Percentiles rank a stretch among this genome's conserved stretches.
phyloP scores from a whole-genome alignment of 179 eudicot species.

The Sideroxylon spinosum region DNA sequence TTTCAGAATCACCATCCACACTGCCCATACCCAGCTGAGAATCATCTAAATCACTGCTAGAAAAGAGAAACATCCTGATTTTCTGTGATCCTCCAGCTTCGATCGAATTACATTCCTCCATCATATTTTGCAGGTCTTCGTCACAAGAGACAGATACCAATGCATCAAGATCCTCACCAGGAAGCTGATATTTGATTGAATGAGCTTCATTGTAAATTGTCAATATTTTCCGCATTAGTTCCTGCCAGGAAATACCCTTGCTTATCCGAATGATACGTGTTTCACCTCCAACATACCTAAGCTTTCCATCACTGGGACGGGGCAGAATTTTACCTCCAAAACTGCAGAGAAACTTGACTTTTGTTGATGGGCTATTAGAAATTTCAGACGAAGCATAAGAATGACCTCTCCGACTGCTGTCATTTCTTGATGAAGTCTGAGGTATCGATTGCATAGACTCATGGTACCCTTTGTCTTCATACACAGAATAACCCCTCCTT shows the following conservation, averaged over 20 bases:
- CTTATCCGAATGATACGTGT: constrained; percentile 64
- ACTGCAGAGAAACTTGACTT: constrained; percentile 77
- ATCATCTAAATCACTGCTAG: constrained; percentile 65
- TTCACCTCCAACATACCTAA: constrained; percentile 91
- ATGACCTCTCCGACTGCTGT: constrained; percentile 35
- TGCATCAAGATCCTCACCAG: constrained; percentile 94
- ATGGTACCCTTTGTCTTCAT: constrained; percentile 36
- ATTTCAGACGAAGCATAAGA: constrained; percentile 46
- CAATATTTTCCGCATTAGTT: constrained; percentile 56
- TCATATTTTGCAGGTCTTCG: constrained; percentile 88
- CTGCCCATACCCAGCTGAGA: constrained; percentile 48
- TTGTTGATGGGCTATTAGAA: constrained; percentile 45
- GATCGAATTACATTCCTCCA: constrained; percentile 66
- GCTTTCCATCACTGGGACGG: constrained; percentile 81
- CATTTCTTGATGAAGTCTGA: constrained; percentile 39
- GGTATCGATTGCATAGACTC: constrained; percentile 46
- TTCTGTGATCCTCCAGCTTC: constrained; percentile 61
- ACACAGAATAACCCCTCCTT: constrained; percentile 32
- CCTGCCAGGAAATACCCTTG: constrained; percentile 66
- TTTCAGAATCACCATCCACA: constrained; percentile 60
- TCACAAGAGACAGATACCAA: constrained; percentile 79
- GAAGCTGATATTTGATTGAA: constrained; percentile 83
- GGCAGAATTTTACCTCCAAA: constrained; percentile 85
- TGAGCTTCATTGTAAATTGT: constrained; percentile 41
- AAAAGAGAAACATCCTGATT: constrained; percentile 71